Evolutionary conservation across 2,329 filamentous ascomycete genomes (phyloP), one percentile per base, ranked within the genome.

Genomic region (Trichoderma polysporum): DNA sequence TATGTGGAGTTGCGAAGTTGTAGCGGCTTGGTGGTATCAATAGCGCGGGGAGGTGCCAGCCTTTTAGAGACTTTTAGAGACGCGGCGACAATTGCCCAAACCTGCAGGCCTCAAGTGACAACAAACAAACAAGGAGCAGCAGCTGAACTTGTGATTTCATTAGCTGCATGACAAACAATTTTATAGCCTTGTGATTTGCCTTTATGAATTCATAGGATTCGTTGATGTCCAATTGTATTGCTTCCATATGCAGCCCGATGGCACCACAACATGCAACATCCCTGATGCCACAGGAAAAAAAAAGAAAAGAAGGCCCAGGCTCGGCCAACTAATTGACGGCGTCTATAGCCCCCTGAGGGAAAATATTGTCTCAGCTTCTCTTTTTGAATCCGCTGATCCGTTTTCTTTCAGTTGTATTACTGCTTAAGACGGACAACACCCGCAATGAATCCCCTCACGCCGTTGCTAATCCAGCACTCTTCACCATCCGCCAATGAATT

Each of bases 391-490:
- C 4, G 15, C 2, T 10, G 12, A 17, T 4, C 3, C 1, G 25
- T 3, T 27, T 5, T 29, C 15, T 19, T 27, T 9, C 6, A 9
- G 47, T 19, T 3, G 7, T 41, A 13, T 3, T 33, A 31, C 27
- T 63, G 6, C 37, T 33, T 63, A 15, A 81, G 69, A 19, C 68
- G 71, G 37, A 85, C 70, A 47, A 71, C 79, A 0, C 85, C 86
- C 66, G 76, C 80, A 13, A 89, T 82, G 71, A 97, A 97, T 0
- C 94, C 94, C 70, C 91, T 86, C 1, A 94, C 90, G 0, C 91
- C 93, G 77, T 94, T 97, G 77, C 93, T 97, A 62, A 97, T 80
- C 91, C 93, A 97, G 69, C 94, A 91, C 62, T 89, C 84, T 76
- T 97, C 94, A 1, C 90, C 91, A 70, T 92, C 83, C 3, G 82